Evolutionary conservation across 345 rosid species (phyloP), one percentile per base, ranked within the genome.

Genomic region (Salix udensis): DNA sequence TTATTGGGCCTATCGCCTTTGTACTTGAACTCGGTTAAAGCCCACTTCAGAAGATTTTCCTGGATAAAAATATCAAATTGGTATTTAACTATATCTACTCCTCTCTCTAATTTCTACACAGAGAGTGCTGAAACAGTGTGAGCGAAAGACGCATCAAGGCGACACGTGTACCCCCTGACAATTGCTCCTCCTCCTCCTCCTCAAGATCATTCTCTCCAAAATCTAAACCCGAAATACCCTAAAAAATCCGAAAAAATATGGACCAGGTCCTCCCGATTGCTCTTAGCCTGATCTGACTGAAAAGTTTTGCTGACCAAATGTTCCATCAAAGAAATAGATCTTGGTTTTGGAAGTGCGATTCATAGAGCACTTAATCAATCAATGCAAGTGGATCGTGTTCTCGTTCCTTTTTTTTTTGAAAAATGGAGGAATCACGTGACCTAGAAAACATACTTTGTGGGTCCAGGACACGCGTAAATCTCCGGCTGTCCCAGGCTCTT

Each of bases 211-310:
- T 6, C 21, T 34, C 21, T 34, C 53, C 21, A 21, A 24, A 23
- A 12, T 36, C 10, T 0, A 50, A 67, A 67, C 44, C 7, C 72
- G 53, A 67, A 50, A 52, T 34, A 67, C 44, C 5, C 73, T 68
- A 67, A 68, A 24, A n/a, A 50, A 4, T 23, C 48, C 4, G 2
- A 55, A 37, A 34, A 71, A 75, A 64, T 10, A 96, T 96, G 99
- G 95, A 93, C 74, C 86, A 92, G 34, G 64, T 84, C 28, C 70
- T 92, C 73, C 71, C 82, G 23, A 73, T 92, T 74, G 81, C 81
- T 65, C 77, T 68, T n/a, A 30, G 71, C 15, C 21, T n/a, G 19
- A 64, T 30, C 76, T 44, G 19, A 66, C 71, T 53, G 11, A 3
- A 65, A 65, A 5, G 39, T 75, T 2, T 67, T 21, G 62, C 7